Evolutionary conservation across 1,139 yeast species (phyloP).

Genomic region (Nakaseomyces sp.): DNA sequence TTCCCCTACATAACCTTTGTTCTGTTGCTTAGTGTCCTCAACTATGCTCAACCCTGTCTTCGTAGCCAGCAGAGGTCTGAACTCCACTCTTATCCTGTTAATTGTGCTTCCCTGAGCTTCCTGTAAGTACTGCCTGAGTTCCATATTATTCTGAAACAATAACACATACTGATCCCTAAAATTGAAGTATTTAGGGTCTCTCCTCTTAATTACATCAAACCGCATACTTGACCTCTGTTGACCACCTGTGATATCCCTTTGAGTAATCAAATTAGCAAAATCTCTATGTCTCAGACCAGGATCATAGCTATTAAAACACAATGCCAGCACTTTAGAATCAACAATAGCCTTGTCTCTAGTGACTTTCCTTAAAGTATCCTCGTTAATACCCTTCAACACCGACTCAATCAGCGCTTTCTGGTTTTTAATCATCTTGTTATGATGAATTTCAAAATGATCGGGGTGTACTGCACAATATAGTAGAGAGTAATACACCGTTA

Average conservation of each 20-base stretch:
- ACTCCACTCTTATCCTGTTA: constrained; percentile 17
- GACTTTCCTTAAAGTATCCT: not conserved
- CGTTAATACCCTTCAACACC: not conserved
- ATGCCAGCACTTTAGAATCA: not conserved
- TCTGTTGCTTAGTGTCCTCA: not conserved
- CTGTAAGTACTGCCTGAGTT: constrained; percentile 14
- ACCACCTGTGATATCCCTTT: not conserved
- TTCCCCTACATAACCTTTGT: not conserved
- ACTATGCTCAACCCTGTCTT: not conserved
- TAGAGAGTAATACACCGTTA: no score
- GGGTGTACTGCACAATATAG: no score
- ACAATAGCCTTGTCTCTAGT: not conserved
- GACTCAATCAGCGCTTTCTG: constrained; percentile 2
- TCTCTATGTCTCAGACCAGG: constrained; percentile 3
- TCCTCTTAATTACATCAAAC: constrained; percentile 18
- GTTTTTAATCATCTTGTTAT: not conserved
- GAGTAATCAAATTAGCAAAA: constrained; percentile 5
- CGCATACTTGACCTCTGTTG: not conserved
- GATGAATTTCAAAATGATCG: no score
- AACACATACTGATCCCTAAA: constrained; percentile 26
- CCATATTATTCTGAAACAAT: constrained; percentile 16
- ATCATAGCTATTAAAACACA: constrained; percentile 7
- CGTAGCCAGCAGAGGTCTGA: constrained; percentile 9
- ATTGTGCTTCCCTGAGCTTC: constrained; percentile 14
- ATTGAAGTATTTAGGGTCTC: constrained; percentile 28